A percentile compares a stretch with the other conserved stretches of the same genome.
phyloP scores from a whole-genome alignment of 768 basidiomycete genomes.

The Trametes meyenii region DNA sequence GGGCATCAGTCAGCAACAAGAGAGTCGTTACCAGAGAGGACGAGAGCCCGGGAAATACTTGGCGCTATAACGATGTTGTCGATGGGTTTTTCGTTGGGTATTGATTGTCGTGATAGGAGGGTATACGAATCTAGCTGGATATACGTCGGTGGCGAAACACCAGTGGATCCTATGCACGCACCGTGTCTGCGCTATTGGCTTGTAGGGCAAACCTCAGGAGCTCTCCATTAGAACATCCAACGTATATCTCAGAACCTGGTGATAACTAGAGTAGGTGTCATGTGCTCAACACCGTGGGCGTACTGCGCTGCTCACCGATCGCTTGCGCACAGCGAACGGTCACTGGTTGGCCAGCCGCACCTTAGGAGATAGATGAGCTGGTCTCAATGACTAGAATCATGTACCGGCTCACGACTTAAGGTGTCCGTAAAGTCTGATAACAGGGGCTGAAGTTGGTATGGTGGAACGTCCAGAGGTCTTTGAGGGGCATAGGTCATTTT shows the following conservation, averaged over 20 bases:
- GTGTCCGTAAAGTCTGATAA: conserved; percentile 24
- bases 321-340: conserved; percentile 37
- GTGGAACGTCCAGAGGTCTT: conserved; percentile 48
- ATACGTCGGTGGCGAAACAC: not conserved
- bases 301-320: conserved; percentile 23
- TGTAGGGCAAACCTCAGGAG: conserved; percentile 79
- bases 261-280: not conserved
- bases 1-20: conserved; percentile 10
- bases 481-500: conserved; percentile 24
- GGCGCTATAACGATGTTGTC: conserved; percentile 83
- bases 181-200: conserved; percentile 53
- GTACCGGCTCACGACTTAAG: conserved; percentile 12
- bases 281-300: not conserved
- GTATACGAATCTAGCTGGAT: conserved; percentile 31
- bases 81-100: conserved; percentile 71
- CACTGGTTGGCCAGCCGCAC: conserved; percentile 36
- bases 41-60: conserved; percentile 69
- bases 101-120: conserved; percentile 51
- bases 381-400: too few relatives aligned
- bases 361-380: not conserved
- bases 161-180: conserved; percentile 30
- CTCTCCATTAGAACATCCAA: conserved; percentile 85
- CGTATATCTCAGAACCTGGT: conserved; percentile 81
- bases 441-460: conserved; percentile 51
- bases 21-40: conserved; percentile 66